Percentiles rank a stretch among this genome's conserved stretches.
These are phyloP conservation scores for Ophiostoma australiae DNA, from an alignment of 2,329 filamentous ascomycete genomes.

Conservation along the genomic window DNA sequence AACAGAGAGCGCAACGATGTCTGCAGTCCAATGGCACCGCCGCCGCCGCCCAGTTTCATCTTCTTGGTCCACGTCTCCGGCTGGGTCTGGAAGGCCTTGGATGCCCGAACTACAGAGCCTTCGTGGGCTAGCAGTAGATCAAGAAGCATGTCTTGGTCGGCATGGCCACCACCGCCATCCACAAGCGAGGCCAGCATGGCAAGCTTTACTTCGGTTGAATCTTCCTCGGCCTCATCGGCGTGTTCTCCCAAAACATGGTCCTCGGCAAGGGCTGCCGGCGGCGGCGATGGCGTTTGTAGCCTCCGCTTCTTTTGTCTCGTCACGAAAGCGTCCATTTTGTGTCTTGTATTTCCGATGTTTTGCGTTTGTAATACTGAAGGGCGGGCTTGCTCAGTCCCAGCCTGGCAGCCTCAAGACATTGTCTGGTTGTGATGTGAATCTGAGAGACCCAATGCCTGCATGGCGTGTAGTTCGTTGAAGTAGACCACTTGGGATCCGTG, in stretches of 20 bases:
- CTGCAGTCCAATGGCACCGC: conserved; percentile 50
- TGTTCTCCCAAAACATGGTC: not conserved
- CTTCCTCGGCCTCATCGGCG: conserved; percentile 45
- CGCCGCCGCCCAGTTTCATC: not conserved
- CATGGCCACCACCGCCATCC: conserved; percentile 43
- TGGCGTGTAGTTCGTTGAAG: not conserved
- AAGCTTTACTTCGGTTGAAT: conserved; percentile 85
- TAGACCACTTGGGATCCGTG: not conserved
- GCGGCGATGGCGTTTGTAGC: conserved; percentile 26
- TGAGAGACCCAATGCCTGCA: not conserved
- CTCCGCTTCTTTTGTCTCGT: conserved; percentile 49
- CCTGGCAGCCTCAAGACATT: not conserved
- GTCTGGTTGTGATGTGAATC: not conserved
- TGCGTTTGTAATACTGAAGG: not conserved
- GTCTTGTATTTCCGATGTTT: too few relatives aligned
- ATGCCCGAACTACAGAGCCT: conserved; percentile 66
- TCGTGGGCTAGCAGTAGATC: conserved; percentile 74
- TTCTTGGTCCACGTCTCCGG: conserved; percentile 35
- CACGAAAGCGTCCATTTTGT: conserved; percentile 55
- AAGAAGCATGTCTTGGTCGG: conserved; percentile 62
- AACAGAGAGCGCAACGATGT: conserved; percentile 52
- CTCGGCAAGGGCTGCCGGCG: not conserved
- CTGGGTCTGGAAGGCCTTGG: conserved; percentile 47
- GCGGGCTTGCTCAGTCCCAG: not conserved
- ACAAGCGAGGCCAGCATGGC: conserved; percentile 76